Base-by-base conservation (phyloP, 164 flowering plant genomes). In the Umbellularia californica region DNA sequence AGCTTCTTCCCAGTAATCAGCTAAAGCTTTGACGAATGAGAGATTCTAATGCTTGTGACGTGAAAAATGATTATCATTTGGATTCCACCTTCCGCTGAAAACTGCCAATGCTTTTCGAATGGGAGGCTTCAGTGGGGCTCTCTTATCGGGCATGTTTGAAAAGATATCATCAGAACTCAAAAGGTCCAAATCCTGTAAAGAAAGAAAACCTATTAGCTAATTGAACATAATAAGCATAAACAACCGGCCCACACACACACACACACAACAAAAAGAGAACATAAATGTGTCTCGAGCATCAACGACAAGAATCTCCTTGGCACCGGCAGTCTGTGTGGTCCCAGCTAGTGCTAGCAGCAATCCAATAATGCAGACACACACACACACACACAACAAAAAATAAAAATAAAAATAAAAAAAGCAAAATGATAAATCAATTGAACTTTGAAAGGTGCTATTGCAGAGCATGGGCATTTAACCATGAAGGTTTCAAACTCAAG, bases 31-130 rank as follows among this genome's bases (percentile, higher is more conserved):
- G 20, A 55, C 12, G 3, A 5, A 55, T 55, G 20, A 15, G 20
- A 30, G 69, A 64, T 27, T 66, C 70, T 82, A 87, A 51, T 80
- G 82, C 79, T 80, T 84, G 10, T 84, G 58, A 25, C 90, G 90
- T 70, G 96, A 84, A 73, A 69, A 91, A 80, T 91, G 97, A 73
- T 93, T 91, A 79, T 90, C 98, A 62, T 91, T 94, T 4, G 97
- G 96, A 74, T 94, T 94, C 73, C 95, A 86, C 85, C 76, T 90
- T 47, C 91, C 91, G 33, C 88, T 82, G 84, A 88, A 94, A 75
- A 89, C 87, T 30, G 93, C 86, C 17, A 92, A 72, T 58, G 94
- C 96, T 79, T 87, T 80, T 75, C 97, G 81, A 1, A 92, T 79
- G 17, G 98, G 93, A 77, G 98, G 94, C 83, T 84, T 88, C 65